A percentile compares a stretch with the other conserved stretches of the same genome.
Evolutionary conservation across 192 early-diverging fungal genomes (phyloP).

Genomic region (Coemansia sp.): DNA sequence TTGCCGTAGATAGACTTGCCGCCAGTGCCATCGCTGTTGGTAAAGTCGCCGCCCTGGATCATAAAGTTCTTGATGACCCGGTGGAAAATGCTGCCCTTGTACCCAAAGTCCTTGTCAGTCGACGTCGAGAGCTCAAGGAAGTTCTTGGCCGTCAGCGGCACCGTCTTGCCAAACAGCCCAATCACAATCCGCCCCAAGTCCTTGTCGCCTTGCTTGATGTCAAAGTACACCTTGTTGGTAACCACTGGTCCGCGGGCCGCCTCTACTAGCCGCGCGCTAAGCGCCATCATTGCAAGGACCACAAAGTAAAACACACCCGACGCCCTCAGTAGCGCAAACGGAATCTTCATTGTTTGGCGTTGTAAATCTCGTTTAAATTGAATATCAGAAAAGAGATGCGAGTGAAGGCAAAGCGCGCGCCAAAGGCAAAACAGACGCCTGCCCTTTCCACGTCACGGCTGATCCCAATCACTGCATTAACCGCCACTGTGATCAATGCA

Average conservation of each 20-base stretch:
- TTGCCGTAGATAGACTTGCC: constrained; percentile 81
- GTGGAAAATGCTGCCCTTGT: constrained; percentile 80
- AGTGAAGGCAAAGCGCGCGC: not conserved
- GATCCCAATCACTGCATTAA: not conserved
- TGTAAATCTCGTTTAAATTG: not conserved
- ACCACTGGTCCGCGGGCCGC: constrained; percentile 65
- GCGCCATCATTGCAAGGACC: constrained; percentile 25
- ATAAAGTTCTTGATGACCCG: constrained; percentile 86
- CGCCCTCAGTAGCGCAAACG: constrained; percentile 36
- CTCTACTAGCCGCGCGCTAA: constrained; percentile 34
- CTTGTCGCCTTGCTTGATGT: constrained; percentile 32
- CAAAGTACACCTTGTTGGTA: constrained; percentile 58
- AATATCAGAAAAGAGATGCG: not conserved
- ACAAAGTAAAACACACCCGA: constrained; percentile 36
- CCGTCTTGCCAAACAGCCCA: constrained; percentile 67
- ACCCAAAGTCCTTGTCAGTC: constrained; percentile 54
- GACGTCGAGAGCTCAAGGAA: constrained; percentile 70
- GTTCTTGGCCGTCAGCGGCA: constrained; percentile 94
- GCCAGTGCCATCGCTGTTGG: constrained; percentile 74
- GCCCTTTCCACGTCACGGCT: not conserved
- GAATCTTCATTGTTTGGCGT: constrained; percentile 2
- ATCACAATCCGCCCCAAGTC: constrained; percentile 42
- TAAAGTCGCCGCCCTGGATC: constrained; percentile 90
- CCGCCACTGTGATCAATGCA: not conserved
- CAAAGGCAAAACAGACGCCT: not conserved